Base-by-base conservation (phyloP, 176 grass and related monocot genomes). In the Miscanthus lutarioriparius region DNA sequence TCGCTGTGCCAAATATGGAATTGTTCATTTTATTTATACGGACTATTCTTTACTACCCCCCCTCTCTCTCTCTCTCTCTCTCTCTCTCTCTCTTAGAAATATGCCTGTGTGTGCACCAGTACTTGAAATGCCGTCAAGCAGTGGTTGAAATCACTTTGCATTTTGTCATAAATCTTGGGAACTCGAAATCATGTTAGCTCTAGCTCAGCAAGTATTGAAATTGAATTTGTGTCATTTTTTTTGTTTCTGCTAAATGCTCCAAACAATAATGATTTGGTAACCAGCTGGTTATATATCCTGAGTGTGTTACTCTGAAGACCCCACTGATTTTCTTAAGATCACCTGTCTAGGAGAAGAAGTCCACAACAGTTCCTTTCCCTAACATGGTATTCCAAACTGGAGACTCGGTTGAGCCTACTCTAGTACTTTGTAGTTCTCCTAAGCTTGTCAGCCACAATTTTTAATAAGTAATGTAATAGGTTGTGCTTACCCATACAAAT, bases 171-270 rank as follows among this genome's bases (percentile, higher is more conserved):
- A 70, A 13, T 77, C 59, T 70, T 39, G 35, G 44, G 22, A 33
- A 7, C 30, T 17, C 0, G 12, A 35, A 19, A 67, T 17, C 30
- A 17, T 66, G 64, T 66, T 66, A 35, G 27, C 63, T 64, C 11
- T 30, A 35, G 30, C 64, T 67, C 22, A 38, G 7, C 12, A 36
- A 69, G 38, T 48, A 47, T 13, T 37, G 10, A 75, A 75, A 71
- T 6, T 81, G 28, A 41, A 71, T 22, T 13, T 38, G 44, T 25
- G 43, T 83, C 7, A 47, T 83, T 61, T 12, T 26, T 59, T 13
- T 27, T 37, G 19, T 80, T 72, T 25, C 8, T 84, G 27, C 40
- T 63, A 72, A 71, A 54, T 70, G 39, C n/a, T 81, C 51, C 30
- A 85, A 30, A 17, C 17, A 2, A 26, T 27, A 70, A 32, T 63